Evolutionary conservation across 352 stramenopile species (phyloP).

Genomic region (Phytophthora sp.): DNA sequence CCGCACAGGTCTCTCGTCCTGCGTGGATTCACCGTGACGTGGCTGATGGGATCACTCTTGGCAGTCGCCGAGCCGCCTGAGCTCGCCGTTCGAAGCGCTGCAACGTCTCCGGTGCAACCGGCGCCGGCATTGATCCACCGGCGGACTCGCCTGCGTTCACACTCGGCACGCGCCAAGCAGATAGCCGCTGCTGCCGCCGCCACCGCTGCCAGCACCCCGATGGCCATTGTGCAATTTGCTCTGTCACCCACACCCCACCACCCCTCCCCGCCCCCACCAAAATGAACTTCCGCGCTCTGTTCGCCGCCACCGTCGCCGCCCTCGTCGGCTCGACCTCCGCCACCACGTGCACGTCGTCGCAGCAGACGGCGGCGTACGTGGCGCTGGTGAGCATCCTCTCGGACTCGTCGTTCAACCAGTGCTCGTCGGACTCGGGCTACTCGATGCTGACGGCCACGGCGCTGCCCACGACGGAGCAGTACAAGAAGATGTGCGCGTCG

Average conservation of each 20-base stretch:
- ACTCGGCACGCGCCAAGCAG: no score
- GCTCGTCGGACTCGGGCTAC: constrained; percentile 29
- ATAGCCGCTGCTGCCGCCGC: not conserved
- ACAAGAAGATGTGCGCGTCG: constrained; percentile 29
- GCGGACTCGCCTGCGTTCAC: no score
- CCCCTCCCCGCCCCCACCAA: constrained; percentile 2
- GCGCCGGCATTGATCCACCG: no score
- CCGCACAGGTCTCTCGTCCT: constrained; percentile 12
- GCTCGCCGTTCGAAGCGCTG: constrained; percentile 16
- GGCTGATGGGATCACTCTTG: constrained; percentile 3
- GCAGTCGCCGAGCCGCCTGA: constrained; percentile 8
- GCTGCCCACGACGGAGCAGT: constrained; percentile 25
- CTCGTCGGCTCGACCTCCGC: constrained; percentile 14
- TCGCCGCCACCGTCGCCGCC: constrained; percentile 23
- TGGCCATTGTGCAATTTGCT: constrained; percentile 7
- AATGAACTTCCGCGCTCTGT: constrained; percentile 31
- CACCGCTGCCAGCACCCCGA: not conserved
- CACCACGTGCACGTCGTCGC: constrained; percentile 19
- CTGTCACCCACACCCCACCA: constrained; percentile 1
- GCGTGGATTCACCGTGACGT: constrained; percentile 11
- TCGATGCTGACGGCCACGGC: constrained; percentile 28
- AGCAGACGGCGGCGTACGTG: constrained; percentile 28
- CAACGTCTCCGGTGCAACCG: not conserved
- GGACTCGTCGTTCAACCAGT: constrained; percentile 24
- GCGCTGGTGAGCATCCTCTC: constrained; percentile 24